These are phyloP conservation scores for Herpomyces periplanetae DNA, from an alignment of 2,329 filamentous ascomycete genomes.

Conservation along the genomic window DNA sequence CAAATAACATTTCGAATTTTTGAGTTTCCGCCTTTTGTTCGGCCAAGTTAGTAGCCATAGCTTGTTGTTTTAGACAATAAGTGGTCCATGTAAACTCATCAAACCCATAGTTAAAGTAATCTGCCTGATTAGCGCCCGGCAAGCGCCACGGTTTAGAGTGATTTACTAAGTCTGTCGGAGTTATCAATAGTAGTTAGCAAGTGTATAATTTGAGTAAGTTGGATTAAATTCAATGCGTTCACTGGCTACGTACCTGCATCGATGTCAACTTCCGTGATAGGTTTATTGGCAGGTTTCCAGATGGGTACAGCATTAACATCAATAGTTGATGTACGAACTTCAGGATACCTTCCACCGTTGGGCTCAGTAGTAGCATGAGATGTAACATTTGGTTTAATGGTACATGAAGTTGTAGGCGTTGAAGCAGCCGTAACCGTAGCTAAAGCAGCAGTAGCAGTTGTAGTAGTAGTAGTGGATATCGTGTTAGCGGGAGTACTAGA, in stretches of 20 bases:
- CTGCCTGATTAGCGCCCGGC: constrained; percentile 66
- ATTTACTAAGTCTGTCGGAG: constrained; percentile 13
- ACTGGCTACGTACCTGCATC: constrained; percentile 8
- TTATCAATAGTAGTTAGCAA: neutral
- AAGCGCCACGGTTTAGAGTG: constrained; percentile 72
- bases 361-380: no score
- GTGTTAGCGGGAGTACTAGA: no score
- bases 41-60: constrained; percentile 31
- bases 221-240: constrained; percentile 17
- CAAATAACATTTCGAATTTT: constrained; percentile 18
- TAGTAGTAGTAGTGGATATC: no score
- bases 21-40: constrained; percentile 32
- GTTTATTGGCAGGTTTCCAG: constrained; percentile 31
- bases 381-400: no score
- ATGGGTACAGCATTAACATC: constrained; percentile 48
- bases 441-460: no score
- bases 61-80: constrained; percentile 61
- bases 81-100: constrained; percentile 93
- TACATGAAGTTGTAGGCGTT: no score
- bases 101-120: constrained; percentile 97
- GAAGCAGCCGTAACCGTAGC: no score
- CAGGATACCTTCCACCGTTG: no score
- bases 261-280: constrained; percentile 18
- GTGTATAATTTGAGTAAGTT: constrained; percentile 1
- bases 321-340: constrained; percentile 30